phyloP scores from a whole-genome alignment of 2,329 filamentous ascomycete genomes.

The Alternaria sp. region DNA sequence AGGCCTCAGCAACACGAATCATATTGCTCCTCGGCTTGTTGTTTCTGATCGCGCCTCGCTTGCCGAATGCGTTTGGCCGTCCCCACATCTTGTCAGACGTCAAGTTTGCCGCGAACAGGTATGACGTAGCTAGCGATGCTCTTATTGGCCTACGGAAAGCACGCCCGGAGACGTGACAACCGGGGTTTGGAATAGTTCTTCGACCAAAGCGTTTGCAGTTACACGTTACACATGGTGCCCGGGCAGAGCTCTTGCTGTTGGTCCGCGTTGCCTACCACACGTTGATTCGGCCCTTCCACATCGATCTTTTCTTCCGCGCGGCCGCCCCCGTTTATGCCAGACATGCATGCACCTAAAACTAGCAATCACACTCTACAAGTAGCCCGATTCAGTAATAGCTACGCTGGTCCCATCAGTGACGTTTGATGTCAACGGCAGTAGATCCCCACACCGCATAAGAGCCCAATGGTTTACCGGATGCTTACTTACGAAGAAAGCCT shows the following conservation, averaged over 20 bases:
- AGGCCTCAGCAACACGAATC: neutral
- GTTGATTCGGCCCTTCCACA: neutral
- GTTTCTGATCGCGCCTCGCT: neutral
- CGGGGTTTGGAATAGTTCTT: neutral
- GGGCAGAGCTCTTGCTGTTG: neutral
- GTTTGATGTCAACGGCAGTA: neutral
- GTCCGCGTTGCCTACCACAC: neutral
- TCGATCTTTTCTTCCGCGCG: neutral
- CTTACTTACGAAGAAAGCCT: neutral
- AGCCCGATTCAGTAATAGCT: neutral
- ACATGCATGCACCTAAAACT: neutral
- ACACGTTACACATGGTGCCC: neutral
- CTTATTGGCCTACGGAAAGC: neutral
- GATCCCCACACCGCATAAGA: neutral
- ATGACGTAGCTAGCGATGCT: neutral
- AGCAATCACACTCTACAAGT: neutral
- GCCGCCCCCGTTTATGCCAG: neutral
- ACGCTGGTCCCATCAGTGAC: neutral
- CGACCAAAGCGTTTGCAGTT: neutral
- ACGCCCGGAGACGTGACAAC: neutral
- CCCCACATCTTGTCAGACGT: slow-evolving; percentile 3
- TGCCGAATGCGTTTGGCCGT: neutral
- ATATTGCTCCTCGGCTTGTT: neutral
- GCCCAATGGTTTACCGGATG: neutral
- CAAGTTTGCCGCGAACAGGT: neutral